Conservation (phyloP, 176 grass and related monocot genomes). For the Oryza officinalis region DNA sequence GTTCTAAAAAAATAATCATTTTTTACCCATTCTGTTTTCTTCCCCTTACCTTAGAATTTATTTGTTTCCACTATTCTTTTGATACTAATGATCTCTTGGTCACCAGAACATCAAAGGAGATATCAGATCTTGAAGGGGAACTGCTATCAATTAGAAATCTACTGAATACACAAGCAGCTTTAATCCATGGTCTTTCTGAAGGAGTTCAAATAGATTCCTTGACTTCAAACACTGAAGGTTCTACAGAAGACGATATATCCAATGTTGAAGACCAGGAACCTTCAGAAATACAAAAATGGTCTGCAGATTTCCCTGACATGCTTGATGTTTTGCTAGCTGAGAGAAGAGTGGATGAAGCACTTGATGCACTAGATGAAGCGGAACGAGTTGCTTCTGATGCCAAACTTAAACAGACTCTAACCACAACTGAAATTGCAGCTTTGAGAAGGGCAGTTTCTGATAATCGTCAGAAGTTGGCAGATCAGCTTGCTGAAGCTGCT, state of each 20-base stretch:
- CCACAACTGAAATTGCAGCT: constrained; percentile 45
- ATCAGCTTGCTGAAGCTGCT: constrained; percentile 93
- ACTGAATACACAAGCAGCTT: constrained; percentile 70
- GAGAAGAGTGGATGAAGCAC: constrained; percentile 87
- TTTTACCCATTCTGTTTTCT: neutral
- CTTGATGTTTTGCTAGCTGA: constrained; percentile 90
- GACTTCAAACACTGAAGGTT: constrained; percentile 54
- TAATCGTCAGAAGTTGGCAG: constrained; percentile 79
- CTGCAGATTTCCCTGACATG: constrained; percentile 83
- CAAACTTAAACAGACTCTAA: constrained; percentile 58
- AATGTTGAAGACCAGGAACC: constrained; percentile 75
- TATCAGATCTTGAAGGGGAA: constrained; percentile 95
- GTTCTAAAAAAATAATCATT: constrained; percentile 8
- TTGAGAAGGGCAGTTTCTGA: constrained; percentile 60
- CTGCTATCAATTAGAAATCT: constrained; percentile 90
- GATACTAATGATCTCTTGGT: constrained; percentile 20
- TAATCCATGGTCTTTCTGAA: constrained; percentile 86
- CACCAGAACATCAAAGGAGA: constrained; percentile 91
- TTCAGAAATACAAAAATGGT: constrained; percentile 91
- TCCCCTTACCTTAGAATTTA: constrained; percentile 8
- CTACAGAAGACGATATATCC: constrained; percentile 49
- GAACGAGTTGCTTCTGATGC: constrained; percentile 58
- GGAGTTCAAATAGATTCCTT: constrained; percentile 81
- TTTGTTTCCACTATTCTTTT: neutral
- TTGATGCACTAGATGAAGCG: constrained; percentile 87